A percentile compares a stretch with the other conserved stretches of the same genome.
Conservation (phyloP, 495 filamentous ascomycete genomes). For the Amorphotheca resinae region DNA sequence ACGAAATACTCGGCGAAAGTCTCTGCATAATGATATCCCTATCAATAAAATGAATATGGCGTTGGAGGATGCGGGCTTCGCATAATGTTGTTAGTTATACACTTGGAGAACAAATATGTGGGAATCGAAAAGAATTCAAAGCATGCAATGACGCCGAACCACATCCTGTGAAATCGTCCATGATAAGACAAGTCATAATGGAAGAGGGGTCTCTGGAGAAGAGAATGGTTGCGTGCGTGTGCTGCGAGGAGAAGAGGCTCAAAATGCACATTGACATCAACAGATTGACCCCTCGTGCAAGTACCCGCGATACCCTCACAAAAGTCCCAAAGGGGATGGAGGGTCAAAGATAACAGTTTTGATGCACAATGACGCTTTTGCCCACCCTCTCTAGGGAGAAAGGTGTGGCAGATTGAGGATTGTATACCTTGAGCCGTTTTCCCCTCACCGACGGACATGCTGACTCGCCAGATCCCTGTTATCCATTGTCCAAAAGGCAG, state of each 20-base stretch:
- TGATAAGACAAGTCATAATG: no score
- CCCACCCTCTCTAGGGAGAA: not conserved
- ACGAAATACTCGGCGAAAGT: conserved; percentile 66
- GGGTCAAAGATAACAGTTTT: not conserved
- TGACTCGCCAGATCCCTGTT: conserved; percentile 3
- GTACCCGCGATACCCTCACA: not conserved
- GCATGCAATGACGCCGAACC: no score
- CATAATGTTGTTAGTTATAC: conserved; percentile 3
- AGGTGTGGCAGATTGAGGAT: not conserved
- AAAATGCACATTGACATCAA: conserved; percentile 15
- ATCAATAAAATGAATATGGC: conserved; percentile 9
- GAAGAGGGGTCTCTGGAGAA: no score
- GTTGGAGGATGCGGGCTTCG: conserved; percentile 5
- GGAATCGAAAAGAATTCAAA: not conserved
- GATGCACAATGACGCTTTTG: not conserved
- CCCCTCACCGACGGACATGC: conserved; percentile 10
- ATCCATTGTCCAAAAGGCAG: no score
- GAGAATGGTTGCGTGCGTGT: no score
- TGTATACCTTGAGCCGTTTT: not conserved
- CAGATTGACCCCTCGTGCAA: not conserved
- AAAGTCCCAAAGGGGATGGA: not conserved
- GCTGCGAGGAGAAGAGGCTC: conserved; percentile 1
- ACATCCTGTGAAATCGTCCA: no score
- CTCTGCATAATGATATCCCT: conserved; percentile 8
- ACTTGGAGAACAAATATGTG: not conserved